Percentiles rank a stretch among this genome's conserved stretches.
Evolutionary conservation across 2,329 filamentous ascomycete genomes (phyloP).

Genomic region (Beauveria sp.): DNA sequence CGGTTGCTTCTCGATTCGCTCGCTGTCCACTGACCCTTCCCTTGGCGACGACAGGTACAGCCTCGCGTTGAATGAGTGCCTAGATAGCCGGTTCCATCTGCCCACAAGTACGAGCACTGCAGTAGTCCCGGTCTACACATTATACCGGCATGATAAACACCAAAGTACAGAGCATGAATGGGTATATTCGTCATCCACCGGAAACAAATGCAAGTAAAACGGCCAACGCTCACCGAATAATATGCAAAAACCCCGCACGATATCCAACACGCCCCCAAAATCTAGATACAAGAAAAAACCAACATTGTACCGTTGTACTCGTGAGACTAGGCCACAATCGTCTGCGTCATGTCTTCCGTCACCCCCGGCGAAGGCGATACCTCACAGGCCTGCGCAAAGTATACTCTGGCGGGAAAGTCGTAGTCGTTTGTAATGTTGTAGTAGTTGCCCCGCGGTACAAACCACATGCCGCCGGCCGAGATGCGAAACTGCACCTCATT

Average conservation of each 20-base stretch:
- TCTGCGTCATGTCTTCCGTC: conserved; percentile 7
- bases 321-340: background rate
- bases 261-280: background rate
- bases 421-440: conserved; percentile 85
- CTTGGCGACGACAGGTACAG: no score
- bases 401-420: conserved; percentile 65
- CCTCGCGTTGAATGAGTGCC: no score
- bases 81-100: no score
- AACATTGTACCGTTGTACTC: background rate
- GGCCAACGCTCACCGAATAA: background rate
- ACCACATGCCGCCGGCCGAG: conserved; percentile 81
- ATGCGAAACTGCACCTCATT: conserved; percentile 73
- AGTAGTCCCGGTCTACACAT: no score
- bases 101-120: no score
- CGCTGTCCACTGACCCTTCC: no score
- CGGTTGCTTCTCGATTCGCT: no score
- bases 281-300: background rate
- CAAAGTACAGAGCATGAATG: background rate
- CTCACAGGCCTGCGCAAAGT: conserved; percentile 86
- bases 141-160: background rate
- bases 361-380: conserved; percentile 19
- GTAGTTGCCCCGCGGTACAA: conserved; percentile 90
- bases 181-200: conserved; percentile 8
- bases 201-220: background rate
- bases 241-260: conserved; percentile 4